These are phyloP conservation scores for Leucosporidium scottii DNA, from an alignment of 768 basidiomycete genomes.

Conservation along the genomic window DNA sequence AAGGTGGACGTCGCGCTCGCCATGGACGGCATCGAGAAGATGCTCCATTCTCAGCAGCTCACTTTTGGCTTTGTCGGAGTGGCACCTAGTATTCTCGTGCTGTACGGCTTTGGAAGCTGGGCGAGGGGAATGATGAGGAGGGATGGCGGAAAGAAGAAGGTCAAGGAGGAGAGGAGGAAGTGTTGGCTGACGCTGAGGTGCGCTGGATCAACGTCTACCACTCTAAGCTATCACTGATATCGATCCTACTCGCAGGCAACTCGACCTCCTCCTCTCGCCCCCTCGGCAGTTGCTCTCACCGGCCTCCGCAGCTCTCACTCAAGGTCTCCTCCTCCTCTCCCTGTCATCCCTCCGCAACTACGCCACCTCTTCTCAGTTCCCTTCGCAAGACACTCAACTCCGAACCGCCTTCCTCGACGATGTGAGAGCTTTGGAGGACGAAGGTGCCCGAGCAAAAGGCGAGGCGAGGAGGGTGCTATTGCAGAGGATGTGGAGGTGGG, in stretches of 20 bases:
- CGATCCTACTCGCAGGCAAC: constrained; percentile 47
- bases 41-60: constrained; percentile 60
- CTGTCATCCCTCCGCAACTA: constrained; percentile 61
- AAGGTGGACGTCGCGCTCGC: constrained; percentile 94
- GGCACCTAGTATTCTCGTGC: constrained; percentile 54
- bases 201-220: constrained; percentile 25
- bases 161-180: constrained; percentile 55
- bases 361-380: constrained; percentile 56
- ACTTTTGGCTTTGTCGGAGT: constrained; percentile 90
- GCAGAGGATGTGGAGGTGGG: constrained; percentile 86
- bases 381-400: constrained; percentile 43
- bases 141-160: constrained; percentile 49
- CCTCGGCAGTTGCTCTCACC: constrained; percentile 43
- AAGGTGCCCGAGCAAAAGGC: constrained; percentile 50
- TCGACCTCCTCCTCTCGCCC: constrained; percentile 61
- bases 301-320: constrained; percentile 49
- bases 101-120: constrained; percentile 61
- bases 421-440: constrained; percentile 63
- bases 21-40: constrained; percentile 79
- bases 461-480: constrained; percentile 71
- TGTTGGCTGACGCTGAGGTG: constrained; percentile 65
- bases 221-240: neutral
- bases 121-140: constrained; percentile 51
- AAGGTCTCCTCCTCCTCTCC: constrained; percentile 67
- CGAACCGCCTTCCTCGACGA: constrained; percentile 78